Conservation (phyloP, 1,284 basidiomycete genomes). For the Ceratorhiza oryzae-sativae region DNA sequence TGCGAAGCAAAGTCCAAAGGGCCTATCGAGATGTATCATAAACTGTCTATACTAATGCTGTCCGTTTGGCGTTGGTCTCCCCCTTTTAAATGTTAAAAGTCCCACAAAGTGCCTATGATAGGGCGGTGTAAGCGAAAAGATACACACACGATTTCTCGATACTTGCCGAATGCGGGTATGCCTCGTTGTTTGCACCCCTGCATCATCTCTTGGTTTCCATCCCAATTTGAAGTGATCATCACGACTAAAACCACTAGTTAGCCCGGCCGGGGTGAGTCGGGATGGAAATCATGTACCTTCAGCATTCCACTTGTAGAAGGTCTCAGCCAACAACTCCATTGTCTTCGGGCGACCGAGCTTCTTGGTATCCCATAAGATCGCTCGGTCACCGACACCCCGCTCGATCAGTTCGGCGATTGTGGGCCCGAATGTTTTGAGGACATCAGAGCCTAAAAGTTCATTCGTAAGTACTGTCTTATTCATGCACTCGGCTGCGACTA, state of each 20-base stretch:
- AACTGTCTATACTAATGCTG: too few species aligned
- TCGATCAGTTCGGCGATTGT: constrained; percentile 75
- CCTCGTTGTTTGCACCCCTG: constrained; percentile 69
- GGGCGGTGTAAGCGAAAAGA: neutral
- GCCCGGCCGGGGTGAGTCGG: neutral
- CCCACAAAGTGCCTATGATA: neutral
- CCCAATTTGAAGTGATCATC: constrained; percentile 78
- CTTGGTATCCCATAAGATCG: constrained; percentile 77
- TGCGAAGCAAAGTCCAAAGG: too few species aligned
- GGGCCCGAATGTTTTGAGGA: constrained; percentile 66
- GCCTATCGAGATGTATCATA: too few species aligned
- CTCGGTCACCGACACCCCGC: constrained; percentile 68
- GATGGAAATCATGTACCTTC: constrained; percentile 59
- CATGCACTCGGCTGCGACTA: too few species aligned
- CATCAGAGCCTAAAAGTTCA: constrained; percentile 49
- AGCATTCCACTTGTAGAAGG: constrained; percentile 68
- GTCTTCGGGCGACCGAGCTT: constrained; percentile 73
- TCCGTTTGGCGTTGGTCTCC: too few species aligned
- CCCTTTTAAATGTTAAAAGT: neutral
- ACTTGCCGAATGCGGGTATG: constrained; percentile 42
- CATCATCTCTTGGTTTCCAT: constrained; percentile 76
- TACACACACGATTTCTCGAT: neutral
- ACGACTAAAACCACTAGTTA: constrained; percentile 58
- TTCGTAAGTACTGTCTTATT: too few species aligned
- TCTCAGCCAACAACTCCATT: constrained; percentile 75